Conservation (phyloP, 352 stramenopile species). For the Phytophthora syringae region DNA sequence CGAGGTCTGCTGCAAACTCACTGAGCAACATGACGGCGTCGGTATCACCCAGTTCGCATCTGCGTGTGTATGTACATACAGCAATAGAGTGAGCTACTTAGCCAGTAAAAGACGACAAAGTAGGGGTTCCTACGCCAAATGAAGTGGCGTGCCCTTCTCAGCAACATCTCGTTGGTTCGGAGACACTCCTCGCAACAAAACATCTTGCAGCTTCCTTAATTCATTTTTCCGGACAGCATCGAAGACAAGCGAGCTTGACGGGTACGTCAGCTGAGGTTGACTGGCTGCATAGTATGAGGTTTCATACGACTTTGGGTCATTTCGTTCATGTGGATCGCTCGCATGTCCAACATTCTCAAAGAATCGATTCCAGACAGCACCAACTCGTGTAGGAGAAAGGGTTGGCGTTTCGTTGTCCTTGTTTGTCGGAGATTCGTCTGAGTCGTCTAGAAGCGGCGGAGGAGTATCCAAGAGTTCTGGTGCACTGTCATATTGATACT, state of each 20-base stretch:
- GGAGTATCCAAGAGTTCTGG: conserved; percentile 16
- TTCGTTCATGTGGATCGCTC: conserved; percentile 21
- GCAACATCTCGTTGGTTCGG: conserved; percentile 63
- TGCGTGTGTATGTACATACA: conserved; percentile 28
- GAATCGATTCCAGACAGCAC: conserved; percentile 79
- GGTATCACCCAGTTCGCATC: conserved; percentile 68
- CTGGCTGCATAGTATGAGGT: not conserved
- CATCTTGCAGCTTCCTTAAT: conserved; percentile 46
- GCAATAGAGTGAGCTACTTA: conserved; percentile 19
- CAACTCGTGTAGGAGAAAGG: conserved; percentile 53
- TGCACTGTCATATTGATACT: conserved; percentile 21
- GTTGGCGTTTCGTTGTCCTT: conserved; percentile 9
- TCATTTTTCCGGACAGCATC: conserved; percentile 60
- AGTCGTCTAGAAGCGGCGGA: conserved; percentile 22
- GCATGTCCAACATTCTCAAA: conserved; percentile 69
- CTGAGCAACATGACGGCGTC: conserved; percentile 70
- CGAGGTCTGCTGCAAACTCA: conserved; percentile 70
- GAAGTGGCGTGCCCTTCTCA: conserved; percentile 73
- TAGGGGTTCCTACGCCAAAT: conserved; percentile 59
- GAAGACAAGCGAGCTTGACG: conserved; percentile 40
- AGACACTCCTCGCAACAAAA: conserved; percentile 56
- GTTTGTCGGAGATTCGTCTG: conserved; percentile 12
- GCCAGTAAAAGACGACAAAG: conserved; percentile 15
- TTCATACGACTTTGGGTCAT: conserved; percentile 4
- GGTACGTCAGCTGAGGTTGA: not conserved